Conservation (phyloP, 2,329 filamentous ascomycete genomes). For the Pyrenophora teres region DNA sequence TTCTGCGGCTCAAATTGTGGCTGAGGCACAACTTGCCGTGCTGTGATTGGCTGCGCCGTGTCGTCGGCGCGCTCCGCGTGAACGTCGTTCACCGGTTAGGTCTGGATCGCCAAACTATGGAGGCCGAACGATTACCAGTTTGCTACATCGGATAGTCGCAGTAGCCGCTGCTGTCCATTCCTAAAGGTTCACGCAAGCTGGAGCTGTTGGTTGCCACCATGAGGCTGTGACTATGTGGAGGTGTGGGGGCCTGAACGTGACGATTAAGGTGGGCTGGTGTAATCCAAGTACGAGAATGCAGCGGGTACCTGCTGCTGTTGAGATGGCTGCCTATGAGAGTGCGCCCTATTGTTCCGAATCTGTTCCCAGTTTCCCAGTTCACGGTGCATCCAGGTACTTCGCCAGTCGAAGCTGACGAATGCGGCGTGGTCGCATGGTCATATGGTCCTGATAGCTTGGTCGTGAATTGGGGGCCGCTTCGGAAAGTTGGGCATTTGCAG, state of each 20-base stretch:
- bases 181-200: constrained; percentile 21
- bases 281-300: constrained; percentile 2
- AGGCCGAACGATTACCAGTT: constrained; percentile 9
- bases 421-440: constrained; percentile 6
- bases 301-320: constrained; percentile 10
- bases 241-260: constrained; percentile 18
- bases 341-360: constrained; percentile 1
- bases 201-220: constrained; percentile 16
- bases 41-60: constrained; percentile 18
- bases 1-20: constrained; percentile 16
- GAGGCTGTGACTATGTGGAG: constrained; percentile 20
- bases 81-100: constrained; percentile 13
- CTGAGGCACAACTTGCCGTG: constrained; percentile 9
- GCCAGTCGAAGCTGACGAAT: constrained; percentile 6
- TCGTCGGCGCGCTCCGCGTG: constrained; percentile 10
- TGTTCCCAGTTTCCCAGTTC: not conserved
- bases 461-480: not conserved
- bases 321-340: constrained; percentile 8
- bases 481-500: not conserved
- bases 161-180: constrained; percentile 9
- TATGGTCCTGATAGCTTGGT: constrained; percentile 4
- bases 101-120: constrained; percentile 12
- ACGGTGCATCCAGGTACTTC: not conserved
- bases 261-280: constrained; percentile 1
- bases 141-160: constrained; percentile 6